Percentiles rank a stretch among this genome's conserved stretches.
phyloP scores from a whole-genome alignment of 2,329 filamentous ascomycete species.

The Arthrobotrys entomopaga region DNA sequence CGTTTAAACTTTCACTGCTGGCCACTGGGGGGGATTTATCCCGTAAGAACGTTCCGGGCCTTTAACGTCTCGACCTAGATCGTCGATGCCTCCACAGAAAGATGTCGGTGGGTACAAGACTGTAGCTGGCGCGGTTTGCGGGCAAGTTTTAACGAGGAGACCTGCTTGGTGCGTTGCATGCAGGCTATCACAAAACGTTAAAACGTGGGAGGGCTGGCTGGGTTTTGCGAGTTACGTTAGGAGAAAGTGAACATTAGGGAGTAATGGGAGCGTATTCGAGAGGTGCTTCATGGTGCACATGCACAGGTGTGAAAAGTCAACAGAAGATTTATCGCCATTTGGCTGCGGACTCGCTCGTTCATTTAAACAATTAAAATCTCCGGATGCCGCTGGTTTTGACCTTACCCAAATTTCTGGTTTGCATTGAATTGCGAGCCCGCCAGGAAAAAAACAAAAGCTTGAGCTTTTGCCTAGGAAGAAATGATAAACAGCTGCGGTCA shows the following conservation, averaged over 20 bases:
- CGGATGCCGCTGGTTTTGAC: background rate
- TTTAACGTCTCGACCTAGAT: background rate
- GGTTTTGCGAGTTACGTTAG: constrained; percentile 4
- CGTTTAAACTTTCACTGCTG: constrained; percentile 7
- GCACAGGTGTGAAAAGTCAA: constrained; percentile 14
- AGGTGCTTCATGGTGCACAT: constrained; percentile 8
- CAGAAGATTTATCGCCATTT: constrained; percentile 10
- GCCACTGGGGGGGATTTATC: constrained; percentile 7
- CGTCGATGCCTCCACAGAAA: background rate
- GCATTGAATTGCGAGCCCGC: background rate
- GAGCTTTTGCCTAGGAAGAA: background rate
- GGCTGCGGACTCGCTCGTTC: constrained; percentile 32
- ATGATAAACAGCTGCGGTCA: constrained; percentile 11
- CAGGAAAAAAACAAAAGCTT: too few relatives aligned
- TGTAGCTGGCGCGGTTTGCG: constrained; percentile 15
- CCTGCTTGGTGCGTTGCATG: constrained; percentile 18
- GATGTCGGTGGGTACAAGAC: background rate
- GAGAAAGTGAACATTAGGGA: constrained; percentile 1
- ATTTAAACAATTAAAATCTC: constrained; percentile 33
- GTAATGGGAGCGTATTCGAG: background rate
- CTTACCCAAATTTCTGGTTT: background rate
- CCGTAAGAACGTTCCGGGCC: constrained; percentile 35
- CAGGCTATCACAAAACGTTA: constrained; percentile 10
- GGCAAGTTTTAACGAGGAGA: background rate
- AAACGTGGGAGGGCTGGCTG: background rate